These are phyloP conservation scores for Leccinum rimulosum DNA, from an alignment of 768 basidiomycete genomes.

Conservation along the genomic window DNA sequence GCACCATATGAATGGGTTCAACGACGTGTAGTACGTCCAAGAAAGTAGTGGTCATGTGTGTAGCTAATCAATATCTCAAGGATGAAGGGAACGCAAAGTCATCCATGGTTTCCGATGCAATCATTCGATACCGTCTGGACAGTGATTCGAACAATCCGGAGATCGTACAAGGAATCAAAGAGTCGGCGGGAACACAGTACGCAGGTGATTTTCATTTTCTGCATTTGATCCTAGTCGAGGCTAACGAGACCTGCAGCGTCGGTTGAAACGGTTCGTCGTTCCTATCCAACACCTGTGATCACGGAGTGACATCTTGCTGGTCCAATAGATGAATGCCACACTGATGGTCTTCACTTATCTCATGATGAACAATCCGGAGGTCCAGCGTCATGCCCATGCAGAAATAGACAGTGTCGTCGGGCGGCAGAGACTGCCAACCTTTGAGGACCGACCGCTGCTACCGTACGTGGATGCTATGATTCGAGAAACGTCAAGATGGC, in stretches of 20 bases:
- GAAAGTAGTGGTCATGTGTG: not conserved
- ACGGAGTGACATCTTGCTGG: not conserved
- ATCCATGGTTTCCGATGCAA: not conserved
- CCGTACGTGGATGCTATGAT: not conserved
- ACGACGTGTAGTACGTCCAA: not conserved
- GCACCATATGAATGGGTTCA: not conserved
- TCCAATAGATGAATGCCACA: not conserved
- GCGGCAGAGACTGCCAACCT: not conserved
- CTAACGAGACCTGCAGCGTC: not conserved
- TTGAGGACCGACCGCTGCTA: not conserved
- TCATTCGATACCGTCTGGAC: not conserved
- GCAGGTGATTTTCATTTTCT: not conserved
- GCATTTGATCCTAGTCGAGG: no score
- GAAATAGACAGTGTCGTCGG: not conserved
- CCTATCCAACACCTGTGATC: not conserved
- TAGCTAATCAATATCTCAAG: not conserved
- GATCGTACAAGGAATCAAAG: not conserved
- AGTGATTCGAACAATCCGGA: not conserved
- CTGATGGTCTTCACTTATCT: not conserved
- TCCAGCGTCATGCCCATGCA: not conserved
- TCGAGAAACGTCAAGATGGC: not conserved
- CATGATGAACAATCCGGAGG: not conserved
- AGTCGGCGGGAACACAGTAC: not conserved
- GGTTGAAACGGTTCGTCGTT: not conserved
- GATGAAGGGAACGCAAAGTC: not conserved